Base-by-base conservation (phyloP, 2,329 filamentous ascomycete species). In the Magnaporthiopsis incrustans region DNA sequence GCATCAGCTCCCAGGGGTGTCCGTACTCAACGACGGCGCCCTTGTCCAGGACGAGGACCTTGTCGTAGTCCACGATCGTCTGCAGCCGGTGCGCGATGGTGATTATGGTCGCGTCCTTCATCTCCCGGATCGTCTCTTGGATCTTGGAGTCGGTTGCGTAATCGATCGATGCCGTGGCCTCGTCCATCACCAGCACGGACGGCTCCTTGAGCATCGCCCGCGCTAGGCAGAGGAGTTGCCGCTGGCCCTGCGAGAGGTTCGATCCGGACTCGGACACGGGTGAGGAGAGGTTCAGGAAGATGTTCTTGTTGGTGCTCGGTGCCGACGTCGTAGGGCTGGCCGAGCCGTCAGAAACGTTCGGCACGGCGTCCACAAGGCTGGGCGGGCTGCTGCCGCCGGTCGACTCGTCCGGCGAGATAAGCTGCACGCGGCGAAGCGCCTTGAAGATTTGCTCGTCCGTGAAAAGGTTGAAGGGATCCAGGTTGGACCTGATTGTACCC, bases 61-160 rank as follows among this genome's bases (percentile, higher is more conserved):
- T 97, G 78, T 99, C 95, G 72, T 98, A 99, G 74, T 99, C 95
- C 33, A 95, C 93, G 75, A 99, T 98, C 0, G 95, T 99, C 73
- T 97, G 92, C 68, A 99, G 81, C 25, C 95, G 87, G 77, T 99
- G 95, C 0, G 95, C 95, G 71, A 99, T 98, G 0, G 95, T 98
- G 73, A 98, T 91, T 66, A 96, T 97, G 0, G 95, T 99, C 6
- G 59, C 38, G 74, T 92, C 91, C 68, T 88, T 89, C 70, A 98
- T 84, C 75, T 97, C 90, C n/a, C 92, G 89, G 66, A 99, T 93
- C 0, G 95, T 98, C 71, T 91, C 92, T 77, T 99, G 95, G 69
- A 99, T 98, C 79, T 97, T 97, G 61, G 89, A 83, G 72, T 99
- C 95, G 2, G 95, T 99, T 6, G 88, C 89, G 76, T 98, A 98